Evolutionary conservation across 192 early-diverging fungal species (phyloP).

Genomic region (Mortierella claussenii): DNA sequence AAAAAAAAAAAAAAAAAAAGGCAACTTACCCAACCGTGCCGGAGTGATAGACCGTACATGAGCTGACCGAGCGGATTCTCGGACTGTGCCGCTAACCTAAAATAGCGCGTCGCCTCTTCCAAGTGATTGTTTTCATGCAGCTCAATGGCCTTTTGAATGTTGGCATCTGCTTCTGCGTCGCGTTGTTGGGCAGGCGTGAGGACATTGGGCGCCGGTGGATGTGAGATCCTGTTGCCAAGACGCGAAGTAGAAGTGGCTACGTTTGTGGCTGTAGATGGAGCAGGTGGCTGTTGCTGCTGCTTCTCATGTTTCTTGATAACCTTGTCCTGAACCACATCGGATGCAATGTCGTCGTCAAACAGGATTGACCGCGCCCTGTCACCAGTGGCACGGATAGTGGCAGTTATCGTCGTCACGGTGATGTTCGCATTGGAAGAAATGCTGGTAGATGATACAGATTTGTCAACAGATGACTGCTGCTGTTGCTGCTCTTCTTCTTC

Average conservation of each 20-base stretch:
- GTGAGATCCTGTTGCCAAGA: constrained; percentile 7
- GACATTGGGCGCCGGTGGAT: not conserved
- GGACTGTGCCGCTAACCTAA: constrained; percentile 72
- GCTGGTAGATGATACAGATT: not conserved
- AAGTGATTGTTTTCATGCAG: constrained; percentile 80
- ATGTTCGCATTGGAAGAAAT: not conserved
- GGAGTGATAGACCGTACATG: constrained; percentile 79
- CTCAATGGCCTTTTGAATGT: constrained; percentile 74
- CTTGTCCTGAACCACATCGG: not conserved
- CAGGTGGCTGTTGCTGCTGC: not conserved
- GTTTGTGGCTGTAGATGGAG: no score
- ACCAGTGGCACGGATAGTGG: constrained; percentile 22
- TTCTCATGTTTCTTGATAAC: not conserved
- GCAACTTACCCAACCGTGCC: constrained; percentile 81
- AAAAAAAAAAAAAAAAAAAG: constrained; percentile 1
- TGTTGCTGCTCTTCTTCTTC: not conserved
- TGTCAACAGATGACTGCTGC: not conserved
- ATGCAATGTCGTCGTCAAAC: constrained; percentile 10
- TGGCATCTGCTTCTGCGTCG: constrained; percentile 62
- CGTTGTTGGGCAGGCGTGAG: constrained; percentile 45
- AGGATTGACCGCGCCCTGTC: constrained; percentile 8
- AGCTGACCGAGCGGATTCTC: constrained; percentile 79
- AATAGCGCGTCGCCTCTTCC: constrained; percentile 78
- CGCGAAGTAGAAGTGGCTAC: not conserved
- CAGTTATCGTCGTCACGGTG: constrained; percentile 17